These are phyloP conservation scores for Ilyonectria destructans DNA, from an alignment of 2,329 filamentous ascomycete species.

Conservation along the genomic window DNA sequence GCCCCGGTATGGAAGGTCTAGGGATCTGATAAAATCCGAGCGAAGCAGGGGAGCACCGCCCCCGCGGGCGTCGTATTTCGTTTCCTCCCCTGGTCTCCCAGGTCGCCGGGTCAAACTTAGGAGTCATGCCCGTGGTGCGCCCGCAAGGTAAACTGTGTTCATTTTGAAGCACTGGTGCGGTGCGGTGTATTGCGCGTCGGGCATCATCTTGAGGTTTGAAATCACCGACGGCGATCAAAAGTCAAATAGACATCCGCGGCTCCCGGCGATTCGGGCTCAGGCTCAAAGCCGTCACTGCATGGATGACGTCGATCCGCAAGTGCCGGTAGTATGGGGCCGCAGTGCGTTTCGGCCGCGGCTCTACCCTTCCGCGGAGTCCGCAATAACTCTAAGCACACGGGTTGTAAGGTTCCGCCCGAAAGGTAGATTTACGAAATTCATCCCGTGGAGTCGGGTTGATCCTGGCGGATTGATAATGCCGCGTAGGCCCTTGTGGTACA, in stretches of 20 bases:
- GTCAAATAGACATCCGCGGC: background rate
- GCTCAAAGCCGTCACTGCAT: background rate
- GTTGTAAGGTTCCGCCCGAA: background rate
- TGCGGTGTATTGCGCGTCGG: background rate
- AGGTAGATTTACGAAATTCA: background rate
- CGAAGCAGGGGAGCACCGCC: constrained; percentile 6
- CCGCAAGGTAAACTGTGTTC: constrained; percentile 1
- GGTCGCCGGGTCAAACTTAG: background rate
- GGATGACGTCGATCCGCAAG: constrained; percentile 27
- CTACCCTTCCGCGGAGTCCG: background rate
- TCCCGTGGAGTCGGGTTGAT: background rate
- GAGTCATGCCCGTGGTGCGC: background rate
- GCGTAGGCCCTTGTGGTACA: background rate
- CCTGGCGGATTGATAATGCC: background rate
- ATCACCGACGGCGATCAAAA: too few relatives aligned
- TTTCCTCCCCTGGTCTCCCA: background rate
- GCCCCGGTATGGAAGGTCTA: constrained; percentile 4
- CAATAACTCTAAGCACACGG: background rate
- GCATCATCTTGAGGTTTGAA: background rate
- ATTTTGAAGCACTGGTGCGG: constrained; percentile 1
- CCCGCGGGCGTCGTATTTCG: background rate
- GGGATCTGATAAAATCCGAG: background rate
- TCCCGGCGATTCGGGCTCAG: background rate
- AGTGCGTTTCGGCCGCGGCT: background rate
- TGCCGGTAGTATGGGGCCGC: background rate